Base-by-base conservation (phyloP, 1,284 basidiomycete species). In the Takashimella koratensis region DNA sequence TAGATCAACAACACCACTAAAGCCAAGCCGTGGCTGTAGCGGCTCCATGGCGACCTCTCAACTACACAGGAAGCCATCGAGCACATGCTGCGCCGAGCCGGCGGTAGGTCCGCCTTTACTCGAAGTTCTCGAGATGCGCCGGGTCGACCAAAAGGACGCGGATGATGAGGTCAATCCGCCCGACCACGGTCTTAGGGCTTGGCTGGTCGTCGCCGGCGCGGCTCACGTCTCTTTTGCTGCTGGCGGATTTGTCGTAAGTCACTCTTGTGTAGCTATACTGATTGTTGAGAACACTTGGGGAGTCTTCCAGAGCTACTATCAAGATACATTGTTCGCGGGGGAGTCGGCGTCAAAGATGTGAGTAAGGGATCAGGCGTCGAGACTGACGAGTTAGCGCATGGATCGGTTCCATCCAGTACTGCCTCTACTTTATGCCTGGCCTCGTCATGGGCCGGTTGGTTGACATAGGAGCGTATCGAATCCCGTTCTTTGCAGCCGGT, bases 401-500 rank as follows among this genome's bases (percentile, higher is more conserved):
- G 86, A 86, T 87, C 53, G 86, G 86, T 1, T 86, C 85, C 0
- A 74, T 85, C 47, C 84, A 86, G 68, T 81, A 54, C 79, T 80
- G 74, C 55, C 79, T 57, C 76, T 81, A 57, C 70, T 78, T 62
- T 67, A 78, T 58, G 3, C 60, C 60, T 11, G 65, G 54, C 1
- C 70, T 82, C 4, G 48, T 81, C 8, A 73, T 76, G 26, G 83
- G 83, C 1, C 79, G 82, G 5, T 63, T 84, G 8, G 82, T 84
- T 63, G 83, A 85, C 63, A 54, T 80, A 8, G 82, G 82, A 25
- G 77, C 80, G 59, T 80, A 80, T 61, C 74, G 73, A 21, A 60
- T 74, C 2, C 75, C 80, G 8, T 77, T 81, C 51, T 62, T 78
- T 8, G 54, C 70, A 6, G 78, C 76, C 16, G 79, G 78, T 44